A percentile compares a stretch with the other conserved stretches of the same genome.
Conservation (phyloP, 2,329 filamentous ascomycete genomes). For the Hymenotorrendiella dingleyae region DNA sequence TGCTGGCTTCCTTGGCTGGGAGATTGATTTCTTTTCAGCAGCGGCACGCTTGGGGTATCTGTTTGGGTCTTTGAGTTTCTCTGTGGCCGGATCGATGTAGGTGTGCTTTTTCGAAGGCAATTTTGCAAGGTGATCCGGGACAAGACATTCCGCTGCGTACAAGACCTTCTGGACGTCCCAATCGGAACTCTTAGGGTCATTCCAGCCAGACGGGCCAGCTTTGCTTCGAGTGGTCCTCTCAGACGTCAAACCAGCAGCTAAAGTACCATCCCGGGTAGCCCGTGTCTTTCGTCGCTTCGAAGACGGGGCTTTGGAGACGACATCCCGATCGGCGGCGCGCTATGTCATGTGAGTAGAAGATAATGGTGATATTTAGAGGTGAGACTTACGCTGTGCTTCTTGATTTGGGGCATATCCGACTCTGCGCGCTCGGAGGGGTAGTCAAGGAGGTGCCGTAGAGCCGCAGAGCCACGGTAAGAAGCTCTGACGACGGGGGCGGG, state of each 20-base stretch:
- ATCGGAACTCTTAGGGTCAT: conserved; percentile 15
- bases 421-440: no score
- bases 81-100: conserved; percentile 14
- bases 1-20: neutral
- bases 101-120: conserved; percentile 12
- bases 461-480: no score
- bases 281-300: neutral
- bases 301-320: no score
- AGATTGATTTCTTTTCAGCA: neutral
- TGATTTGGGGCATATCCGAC: no score
- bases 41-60: conserved; percentile 9
- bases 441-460: no score
- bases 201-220: conserved; percentile 10
- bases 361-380: no score
- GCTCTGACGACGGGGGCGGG: no score
- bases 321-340: no score
- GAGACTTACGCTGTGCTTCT: no score
- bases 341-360: no score
- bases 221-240: conserved; percentile 1
- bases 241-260: neutral
- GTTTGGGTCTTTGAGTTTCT: conserved; percentile 15
- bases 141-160: conserved; percentile 10
- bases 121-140: conserved; percentile 15
- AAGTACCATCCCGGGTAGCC: neutral
- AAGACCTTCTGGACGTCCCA: conserved; percentile 19